Conservation (phyloP, 2,329 filamentous ascomycete genomes). For the Trichoderma cornu-damae region DNA sequence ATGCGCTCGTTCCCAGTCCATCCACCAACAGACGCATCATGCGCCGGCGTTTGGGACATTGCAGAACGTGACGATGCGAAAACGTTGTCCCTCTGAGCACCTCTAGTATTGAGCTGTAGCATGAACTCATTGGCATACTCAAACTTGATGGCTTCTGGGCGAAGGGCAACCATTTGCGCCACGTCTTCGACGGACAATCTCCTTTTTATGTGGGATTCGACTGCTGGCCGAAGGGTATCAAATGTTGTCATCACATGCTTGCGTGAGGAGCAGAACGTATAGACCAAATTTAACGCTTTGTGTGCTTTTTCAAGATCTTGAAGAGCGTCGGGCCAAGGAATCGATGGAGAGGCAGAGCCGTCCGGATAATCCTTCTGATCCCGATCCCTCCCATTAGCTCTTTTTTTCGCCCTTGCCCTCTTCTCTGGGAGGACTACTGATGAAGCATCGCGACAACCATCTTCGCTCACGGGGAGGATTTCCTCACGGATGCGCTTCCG, state of each 20-base stretch:
- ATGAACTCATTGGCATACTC: slow-evolving; percentile 79
- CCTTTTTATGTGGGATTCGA: slow-evolving; percentile 74
- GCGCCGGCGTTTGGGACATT: slow-evolving; percentile 45
- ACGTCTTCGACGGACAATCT: slow-evolving; percentile 71
- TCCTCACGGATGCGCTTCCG: not conserved
- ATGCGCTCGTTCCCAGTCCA: slow-evolving; percentile 46
- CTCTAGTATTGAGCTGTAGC: slow-evolving; percentile 73
- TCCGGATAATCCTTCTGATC: slow-evolving; percentile 13
- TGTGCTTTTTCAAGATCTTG: slow-evolving; percentile 70
- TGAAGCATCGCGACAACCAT: not conserved
- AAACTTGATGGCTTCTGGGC: slow-evolving; percentile 76
- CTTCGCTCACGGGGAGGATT: not conserved
- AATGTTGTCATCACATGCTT: slow-evolving; percentile 92
- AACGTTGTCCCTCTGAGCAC: slow-evolving; percentile 59
- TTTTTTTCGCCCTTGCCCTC: not conserved
- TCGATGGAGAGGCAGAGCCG: slow-evolving; percentile 28
- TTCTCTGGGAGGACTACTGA: not conserved
- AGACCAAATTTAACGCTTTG: slow-evolving; percentile 83
- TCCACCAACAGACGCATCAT: slow-evolving; percentile 54
- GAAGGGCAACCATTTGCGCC: slow-evolving; percentile 70
- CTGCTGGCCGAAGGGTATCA: slow-evolving; percentile 76
- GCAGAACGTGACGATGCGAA: slow-evolving; percentile 48
- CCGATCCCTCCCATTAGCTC: not conserved
- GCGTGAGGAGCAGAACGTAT: slow-evolving; percentile 88
- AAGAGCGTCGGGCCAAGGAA: slow-evolving; percentile 70